These are phyloP conservation scores for Paecilomyces dactylethromorphus DNA, from an alignment of 2,329 filamentous ascomycete genomes.

Conservation along the genomic window DNA sequence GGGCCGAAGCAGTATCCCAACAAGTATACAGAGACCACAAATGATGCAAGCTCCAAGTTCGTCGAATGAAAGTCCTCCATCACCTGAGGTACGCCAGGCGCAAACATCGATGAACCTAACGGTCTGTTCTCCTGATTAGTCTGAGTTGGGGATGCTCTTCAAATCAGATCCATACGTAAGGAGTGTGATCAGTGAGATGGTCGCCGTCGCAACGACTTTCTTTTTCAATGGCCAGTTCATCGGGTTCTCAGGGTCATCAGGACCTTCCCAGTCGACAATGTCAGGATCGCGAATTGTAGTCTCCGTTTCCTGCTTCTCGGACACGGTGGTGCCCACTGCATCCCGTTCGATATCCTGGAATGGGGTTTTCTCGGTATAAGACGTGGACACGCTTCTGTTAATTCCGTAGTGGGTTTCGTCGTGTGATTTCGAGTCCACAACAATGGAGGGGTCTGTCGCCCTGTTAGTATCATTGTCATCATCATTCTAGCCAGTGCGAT, in stretches of 20 bases:
- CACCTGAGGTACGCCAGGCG: conserved; percentile 34
- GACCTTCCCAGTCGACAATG: conserved; percentile 55
- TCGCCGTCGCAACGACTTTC: conserved; percentile 41
- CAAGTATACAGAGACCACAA: conserved; percentile 57
- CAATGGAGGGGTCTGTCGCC: not conserved
- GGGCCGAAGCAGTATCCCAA: conserved; percentile 56
- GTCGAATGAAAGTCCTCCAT: conserved; percentile 41
- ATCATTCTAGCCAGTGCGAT: not conserved
- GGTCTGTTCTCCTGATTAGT: conserved; percentile 37
- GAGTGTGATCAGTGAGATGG: conserved; percentile 46
- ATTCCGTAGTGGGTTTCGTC: not conserved
- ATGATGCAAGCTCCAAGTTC: conserved; percentile 40
- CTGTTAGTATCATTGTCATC: not conserved
- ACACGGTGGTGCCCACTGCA: not conserved
- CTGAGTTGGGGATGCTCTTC: conserved; percentile 20
- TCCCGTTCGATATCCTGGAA: conserved; percentile 5
- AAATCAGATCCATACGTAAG: conserved; percentile 22
- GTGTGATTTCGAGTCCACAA: not conserved
- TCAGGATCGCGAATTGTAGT: conserved; percentile 33
- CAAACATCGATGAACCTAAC: conserved; percentile 40
- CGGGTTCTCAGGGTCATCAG: conserved; percentile 52
- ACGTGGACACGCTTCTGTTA: not conserved
- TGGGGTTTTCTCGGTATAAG: not conserved
- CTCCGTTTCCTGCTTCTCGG: not conserved
- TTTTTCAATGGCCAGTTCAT: conserved; percentile 50